phyloP scores from a whole-genome alignment of 768 basidiomycete genomes.

The Phaeotremella fagi region DNA sequence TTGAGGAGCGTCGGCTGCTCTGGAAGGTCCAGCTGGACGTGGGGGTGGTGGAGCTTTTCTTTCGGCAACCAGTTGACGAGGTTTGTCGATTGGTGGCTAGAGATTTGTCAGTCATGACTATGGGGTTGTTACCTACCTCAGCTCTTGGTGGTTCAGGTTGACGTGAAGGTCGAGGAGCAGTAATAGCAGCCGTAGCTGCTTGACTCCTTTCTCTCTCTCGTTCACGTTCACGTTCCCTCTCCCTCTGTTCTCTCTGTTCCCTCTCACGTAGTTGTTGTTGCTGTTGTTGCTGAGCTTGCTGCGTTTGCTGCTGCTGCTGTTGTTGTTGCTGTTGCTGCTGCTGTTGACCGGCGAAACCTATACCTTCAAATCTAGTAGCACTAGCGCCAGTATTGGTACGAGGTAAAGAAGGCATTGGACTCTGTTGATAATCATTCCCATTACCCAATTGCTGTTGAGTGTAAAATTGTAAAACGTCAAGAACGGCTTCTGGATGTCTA shows the following conservation, averaged over 20 bases:
- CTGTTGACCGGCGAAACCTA: slow-evolving; percentile 72
- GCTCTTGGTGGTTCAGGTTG: neutral
- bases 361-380: slow-evolving; percentile 77
- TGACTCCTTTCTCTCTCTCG: slow-evolving; percentile 25
- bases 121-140: slow-evolving; percentile 4
- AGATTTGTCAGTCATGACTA: neutral
- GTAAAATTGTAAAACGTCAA: slow-evolving; percentile 97
- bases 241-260: slow-evolving; percentile 40
- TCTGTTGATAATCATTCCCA: slow-evolving; percentile 20
- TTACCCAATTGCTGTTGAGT: slow-evolving; percentile 75
- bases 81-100: slow-evolving; percentile 6
- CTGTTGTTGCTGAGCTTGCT: slow-evolving; percentile 1
- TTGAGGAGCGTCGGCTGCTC: slow-evolving; percentile 4
- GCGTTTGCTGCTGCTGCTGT: slow-evolving; percentile 4
- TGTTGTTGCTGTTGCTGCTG: slow-evolving; percentile 14
- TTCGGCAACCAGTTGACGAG: slow-evolving; percentile 38
- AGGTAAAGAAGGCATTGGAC: slow-evolving; percentile 47
- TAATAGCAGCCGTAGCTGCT: slow-evolving; percentile 11
- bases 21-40: slow-evolving; percentile 11
- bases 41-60: slow-evolving; percentile 44
- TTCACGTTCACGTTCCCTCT: slow-evolving; percentile 47
- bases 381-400: slow-evolving; percentile 19
- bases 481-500: slow-evolving; percentile 91
- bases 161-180: neutral
- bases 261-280: slow-evolving; percentile 24